Conservation (phyloP, 805 yeast genomes). For the Blastobotrys parvus region DNA sequence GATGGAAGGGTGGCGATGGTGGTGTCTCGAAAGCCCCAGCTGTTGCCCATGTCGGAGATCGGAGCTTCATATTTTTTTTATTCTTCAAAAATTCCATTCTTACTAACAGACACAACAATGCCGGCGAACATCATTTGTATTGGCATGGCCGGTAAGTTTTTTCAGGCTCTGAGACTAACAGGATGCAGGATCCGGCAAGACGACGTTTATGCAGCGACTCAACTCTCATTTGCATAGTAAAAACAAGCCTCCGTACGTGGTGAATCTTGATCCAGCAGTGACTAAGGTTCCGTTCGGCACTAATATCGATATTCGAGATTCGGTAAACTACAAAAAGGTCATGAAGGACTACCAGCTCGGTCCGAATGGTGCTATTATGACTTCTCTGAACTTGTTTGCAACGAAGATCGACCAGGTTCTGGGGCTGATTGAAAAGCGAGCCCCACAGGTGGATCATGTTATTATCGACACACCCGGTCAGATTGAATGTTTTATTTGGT, state of each 20-base stretch:
- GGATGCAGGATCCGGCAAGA: conserved; percentile 66
- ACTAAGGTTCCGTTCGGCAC: conserved; percentile 87
- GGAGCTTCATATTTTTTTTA: neutral
- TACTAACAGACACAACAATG: conserved; percentile 1
- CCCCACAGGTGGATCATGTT: conserved; percentile 50
- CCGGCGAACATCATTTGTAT: conserved; percentile 38
- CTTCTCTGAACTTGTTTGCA: conserved; percentile 82
- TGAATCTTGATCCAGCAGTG: conserved; percentile 95
- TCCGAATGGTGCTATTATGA: conserved; percentile 97
- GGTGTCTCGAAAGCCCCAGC: neutral
- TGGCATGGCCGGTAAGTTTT: conserved; percentile 49
- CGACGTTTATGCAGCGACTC: conserved; percentile 93
- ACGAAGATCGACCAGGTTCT: conserved; percentile 97
- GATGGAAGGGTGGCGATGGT: neutral
- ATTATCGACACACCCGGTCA: conserved; percentile 98
- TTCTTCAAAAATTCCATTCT: too few relatives aligned
- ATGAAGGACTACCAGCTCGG: conserved; percentile 93
- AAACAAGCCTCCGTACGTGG: conserved; percentile 72
- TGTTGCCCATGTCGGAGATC: neutral
- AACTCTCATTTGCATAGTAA: conserved; percentile 75
- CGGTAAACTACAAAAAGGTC: conserved; percentile 89
- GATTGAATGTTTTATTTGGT: conserved; percentile 97
- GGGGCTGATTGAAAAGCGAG: conserved; percentile 70
- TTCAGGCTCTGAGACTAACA: conserved; percentile 7
- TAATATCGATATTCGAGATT: conserved; percentile 92